phyloP scores from a whole-genome alignment of 352 stramenopile species.

The Phytophthora sp. region DNA sequence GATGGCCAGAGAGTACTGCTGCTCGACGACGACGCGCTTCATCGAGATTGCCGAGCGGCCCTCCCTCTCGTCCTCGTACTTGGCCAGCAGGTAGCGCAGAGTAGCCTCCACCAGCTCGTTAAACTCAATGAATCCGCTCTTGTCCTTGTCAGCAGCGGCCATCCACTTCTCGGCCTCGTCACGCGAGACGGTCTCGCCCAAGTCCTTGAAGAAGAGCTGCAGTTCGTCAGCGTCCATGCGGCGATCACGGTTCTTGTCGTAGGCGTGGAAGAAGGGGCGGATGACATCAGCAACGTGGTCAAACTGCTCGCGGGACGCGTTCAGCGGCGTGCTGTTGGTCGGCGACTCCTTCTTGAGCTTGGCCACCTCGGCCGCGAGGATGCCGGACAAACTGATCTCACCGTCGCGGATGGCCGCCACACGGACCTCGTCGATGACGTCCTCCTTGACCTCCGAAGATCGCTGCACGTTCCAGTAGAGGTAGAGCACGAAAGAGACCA shows the following conservation, averaged over 20 bases:
- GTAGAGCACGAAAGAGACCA: conserved; percentile 93
- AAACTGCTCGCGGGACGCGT: conserved; percentile 54
- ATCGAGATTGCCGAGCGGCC: conserved; percentile 60
- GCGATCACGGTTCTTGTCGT: conserved; percentile 92
- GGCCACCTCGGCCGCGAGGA: conserved; percentile 79
- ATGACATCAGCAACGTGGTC: conserved; percentile 92
- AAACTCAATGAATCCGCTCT: conserved; percentile 92
- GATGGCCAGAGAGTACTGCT: conserved; percentile 49
- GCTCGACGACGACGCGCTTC: conserved; percentile 53
- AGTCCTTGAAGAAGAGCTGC: conserved; percentile 93
- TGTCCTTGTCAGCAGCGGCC: conserved; percentile 90
- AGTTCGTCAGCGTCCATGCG: conserved; percentile 94
- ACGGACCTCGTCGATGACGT: conserved; percentile 75
- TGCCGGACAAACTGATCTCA: conserved; percentile 81
- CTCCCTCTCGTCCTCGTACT: conserved; percentile 69
- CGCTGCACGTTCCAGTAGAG: conserved; percentile 92
- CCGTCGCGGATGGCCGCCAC: conserved; percentile 73
- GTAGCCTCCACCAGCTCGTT: conserved; percentile 94
- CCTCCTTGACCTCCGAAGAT: conserved; percentile 67
- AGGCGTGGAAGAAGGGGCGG: conserved; percentile 92
- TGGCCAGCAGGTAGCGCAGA: conserved; percentile 84
- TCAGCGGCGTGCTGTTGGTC: conserved; percentile 54
- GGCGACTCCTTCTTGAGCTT: conserved; percentile 58
- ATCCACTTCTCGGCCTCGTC: conserved; percentile 89
- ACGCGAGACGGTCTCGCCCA: conserved; percentile 88